Conservation (phyloP, 2,329 filamentous ascomycete genomes). For the Hypoxylon rubiginosum region DNA sequence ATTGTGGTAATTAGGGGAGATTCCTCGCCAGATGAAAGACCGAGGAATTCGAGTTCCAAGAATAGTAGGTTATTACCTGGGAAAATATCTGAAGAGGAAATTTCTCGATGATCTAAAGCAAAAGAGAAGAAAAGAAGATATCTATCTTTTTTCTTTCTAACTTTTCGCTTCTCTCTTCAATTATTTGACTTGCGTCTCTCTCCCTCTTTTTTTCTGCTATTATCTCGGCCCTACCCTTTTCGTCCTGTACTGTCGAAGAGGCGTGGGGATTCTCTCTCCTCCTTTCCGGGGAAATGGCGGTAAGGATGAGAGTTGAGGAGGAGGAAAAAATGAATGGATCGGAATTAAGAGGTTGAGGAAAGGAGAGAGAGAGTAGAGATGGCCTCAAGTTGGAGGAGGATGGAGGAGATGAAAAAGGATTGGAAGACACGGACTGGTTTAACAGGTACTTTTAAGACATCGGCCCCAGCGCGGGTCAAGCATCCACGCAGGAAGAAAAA, state of each 20-base stretch:
- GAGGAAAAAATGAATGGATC: conserved; percentile 69
- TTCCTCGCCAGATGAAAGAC: conserved; percentile 49
- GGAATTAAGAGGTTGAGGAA: conserved; percentile 57
- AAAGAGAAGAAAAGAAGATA: conserved; percentile 33
- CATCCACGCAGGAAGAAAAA: conserved; percentile 20
- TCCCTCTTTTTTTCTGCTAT: conserved; percentile 34
- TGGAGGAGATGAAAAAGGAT: conserved; percentile 68
- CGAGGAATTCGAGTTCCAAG: conserved; percentile 53
- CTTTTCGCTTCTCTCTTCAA: conserved; percentile 46
- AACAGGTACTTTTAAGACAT: conserved; percentile 61
- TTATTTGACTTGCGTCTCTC: conserved; percentile 43
- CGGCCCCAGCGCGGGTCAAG: conserved; percentile 41
- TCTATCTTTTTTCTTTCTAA: conserved; percentile 22
- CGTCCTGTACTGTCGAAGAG: conserved; percentile 44
- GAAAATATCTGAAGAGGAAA: conserved; percentile 46
- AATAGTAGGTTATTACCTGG: conserved; percentile 44
- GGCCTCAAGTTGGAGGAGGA: conserved; percentile 67
- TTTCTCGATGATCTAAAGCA: conserved; percentile 44
- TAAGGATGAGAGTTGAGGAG: conserved; percentile 54
- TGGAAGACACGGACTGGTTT: conserved; percentile 62
- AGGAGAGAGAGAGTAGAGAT: conserved; percentile 54
- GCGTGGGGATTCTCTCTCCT: conserved; percentile 51
- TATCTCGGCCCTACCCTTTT: conserved; percentile 45
- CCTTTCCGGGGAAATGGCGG: conserved; percentile 60
- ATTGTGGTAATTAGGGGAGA: conserved; percentile 48